These are phyloP conservation scores for Phaeodactylum tricornutum DNA, from an alignment of 108 stramenopile species.

Conservation along the genomic window DNA sequence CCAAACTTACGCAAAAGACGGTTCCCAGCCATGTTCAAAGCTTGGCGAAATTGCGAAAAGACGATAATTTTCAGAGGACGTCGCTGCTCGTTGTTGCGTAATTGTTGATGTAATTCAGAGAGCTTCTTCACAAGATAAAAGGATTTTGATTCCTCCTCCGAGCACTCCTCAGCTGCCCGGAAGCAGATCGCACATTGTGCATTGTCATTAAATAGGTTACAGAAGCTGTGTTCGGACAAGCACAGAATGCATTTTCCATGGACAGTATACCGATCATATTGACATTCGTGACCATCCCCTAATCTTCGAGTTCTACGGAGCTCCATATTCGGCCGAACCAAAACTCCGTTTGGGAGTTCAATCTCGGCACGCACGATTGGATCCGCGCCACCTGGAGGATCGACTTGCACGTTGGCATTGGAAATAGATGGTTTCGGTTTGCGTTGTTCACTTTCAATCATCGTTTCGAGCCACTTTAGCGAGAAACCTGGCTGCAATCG, in stretches of 20 bases:
- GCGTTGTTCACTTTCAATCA: no score
- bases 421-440: no score
- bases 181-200: conserved; percentile 43
- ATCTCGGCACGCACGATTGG: no score
- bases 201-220: conserved; percentile 29
- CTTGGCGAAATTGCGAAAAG: conserved; percentile 71
- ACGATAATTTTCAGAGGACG: conserved; percentile 68
- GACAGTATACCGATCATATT: conserved; percentile 21
- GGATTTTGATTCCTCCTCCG: conserved; percentile 59
- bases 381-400: no score
- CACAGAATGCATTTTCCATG: conserved; percentile 67
- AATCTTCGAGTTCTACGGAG: conserved; percentile 19
- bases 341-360: no score
- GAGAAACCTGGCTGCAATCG: conserved; percentile 61
- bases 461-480: conserved; percentile 11
- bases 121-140: conserved; percentile 52
- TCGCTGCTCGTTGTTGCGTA: neutral
- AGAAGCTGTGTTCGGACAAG: conserved; percentile 53
- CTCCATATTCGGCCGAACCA: conserved; percentile 4
- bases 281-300: conserved; percentile 53
- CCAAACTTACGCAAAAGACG: conserved; percentile 60
- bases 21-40: conserved; percentile 60
- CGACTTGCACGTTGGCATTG: no score
- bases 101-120: conserved; percentile 6
- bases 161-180: conserved; percentile 41